These are phyloP conservation scores for Lachnellula willkommii DNA, from an alignment of 2,329 filamentous ascomycete genomes.

Conservation along the genomic window DNA sequence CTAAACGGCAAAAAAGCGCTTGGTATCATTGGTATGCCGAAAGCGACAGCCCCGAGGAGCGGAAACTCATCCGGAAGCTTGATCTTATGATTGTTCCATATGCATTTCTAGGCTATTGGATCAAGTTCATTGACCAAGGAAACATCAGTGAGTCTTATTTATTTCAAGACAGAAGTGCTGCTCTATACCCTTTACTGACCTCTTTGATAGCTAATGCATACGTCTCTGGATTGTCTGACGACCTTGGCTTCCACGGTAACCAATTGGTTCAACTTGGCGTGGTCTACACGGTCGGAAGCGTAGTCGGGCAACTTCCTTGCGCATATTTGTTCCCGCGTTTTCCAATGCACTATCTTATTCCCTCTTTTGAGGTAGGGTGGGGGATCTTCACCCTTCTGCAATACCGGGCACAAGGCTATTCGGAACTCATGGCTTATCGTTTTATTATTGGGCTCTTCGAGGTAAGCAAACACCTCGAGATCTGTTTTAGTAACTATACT, in stretches of 20 bases:
- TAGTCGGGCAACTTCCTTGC: conserved; percentile 25
- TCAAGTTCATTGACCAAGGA: conserved; percentile 29
- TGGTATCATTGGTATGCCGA: conserved; percentile 42
- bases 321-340: conserved; percentile 26
- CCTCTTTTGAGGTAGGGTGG: conserved; percentile 23
- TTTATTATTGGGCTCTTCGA: conserved; percentile 52
- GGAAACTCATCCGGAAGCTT: conserved; percentile 48
- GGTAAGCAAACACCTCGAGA: conserved; percentile 17
- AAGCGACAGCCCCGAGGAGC: conserved; percentile 45
- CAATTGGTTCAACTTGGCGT: conserved; percentile 36
- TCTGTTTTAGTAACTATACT: not conserved
- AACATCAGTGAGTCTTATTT: conserved; percentile 18
- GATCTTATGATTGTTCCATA: conserved; percentile 52
- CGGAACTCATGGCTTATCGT: conserved; percentile 47
- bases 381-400: conserved; percentile 27
- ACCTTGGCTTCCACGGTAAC: conserved; percentile 46
- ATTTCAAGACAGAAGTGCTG: not conserved
- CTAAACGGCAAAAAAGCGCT: conserved; percentile 17
- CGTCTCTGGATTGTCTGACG: conserved; percentile 32
- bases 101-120: conserved; percentile 50
- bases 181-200: not conserved
- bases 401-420: conserved; percentile 37
- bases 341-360: conserved; percentile 27
- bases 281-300: conserved; percentile 23
- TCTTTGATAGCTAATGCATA: conserved; percentile 29